Percentiles rank a stretch among this genome's conserved stretches.
These are phyloP conservation scores for Geoglossum cookeanum DNA, from an alignment of 2,329 filamentous ascomycete species.

Conservation along the genomic window DNA sequence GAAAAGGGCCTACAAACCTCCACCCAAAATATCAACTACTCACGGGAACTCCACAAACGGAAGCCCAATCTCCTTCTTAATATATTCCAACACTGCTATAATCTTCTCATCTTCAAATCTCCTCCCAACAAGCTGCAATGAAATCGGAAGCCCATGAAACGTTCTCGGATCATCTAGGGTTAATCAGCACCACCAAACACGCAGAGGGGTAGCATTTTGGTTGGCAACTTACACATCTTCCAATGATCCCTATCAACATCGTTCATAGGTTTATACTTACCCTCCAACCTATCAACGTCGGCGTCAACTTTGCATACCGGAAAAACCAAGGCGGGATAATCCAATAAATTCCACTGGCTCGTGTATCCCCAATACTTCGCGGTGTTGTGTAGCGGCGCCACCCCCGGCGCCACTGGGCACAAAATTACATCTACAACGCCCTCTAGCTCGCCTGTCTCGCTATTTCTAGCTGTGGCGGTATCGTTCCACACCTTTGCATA, in stretches of 20 bases:
- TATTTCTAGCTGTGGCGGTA: conserved; percentile 17
- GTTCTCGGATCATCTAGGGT: conserved; percentile 18
- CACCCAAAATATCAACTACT: no score
- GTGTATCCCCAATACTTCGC: conserved; percentile 47
- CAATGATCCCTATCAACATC: conserved; percentile 29
- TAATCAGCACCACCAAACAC: no score
- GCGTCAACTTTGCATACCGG: conserved; percentile 32
- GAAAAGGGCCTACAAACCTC: no score
- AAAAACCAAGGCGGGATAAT: conserved; percentile 44
- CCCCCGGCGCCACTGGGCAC: conserved; percentile 36
- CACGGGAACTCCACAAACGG: not conserved
- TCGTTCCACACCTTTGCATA: conserved; percentile 28
- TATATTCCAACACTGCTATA: not conserved
- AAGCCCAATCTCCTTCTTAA: not conserved
- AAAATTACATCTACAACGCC: conserved; percentile 36
- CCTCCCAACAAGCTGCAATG: conserved; percentile 33
- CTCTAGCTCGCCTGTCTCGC: conserved; percentile 14
- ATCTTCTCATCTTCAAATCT: conserved; percentile 35
- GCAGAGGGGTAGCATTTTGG: not conserved
- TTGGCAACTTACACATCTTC: conserved; percentile 23
- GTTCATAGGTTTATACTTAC: conserved; percentile 22
- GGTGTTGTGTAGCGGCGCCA: conserved; percentile 33
- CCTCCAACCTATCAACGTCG: conserved; percentile 21
- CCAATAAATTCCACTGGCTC: conserved; percentile 47
- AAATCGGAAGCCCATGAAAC: conserved; percentile 30